Evolutionary conservation across 75 land plant species (phyloP).

Genomic region (Sequoiadendron giganteum): DNA sequence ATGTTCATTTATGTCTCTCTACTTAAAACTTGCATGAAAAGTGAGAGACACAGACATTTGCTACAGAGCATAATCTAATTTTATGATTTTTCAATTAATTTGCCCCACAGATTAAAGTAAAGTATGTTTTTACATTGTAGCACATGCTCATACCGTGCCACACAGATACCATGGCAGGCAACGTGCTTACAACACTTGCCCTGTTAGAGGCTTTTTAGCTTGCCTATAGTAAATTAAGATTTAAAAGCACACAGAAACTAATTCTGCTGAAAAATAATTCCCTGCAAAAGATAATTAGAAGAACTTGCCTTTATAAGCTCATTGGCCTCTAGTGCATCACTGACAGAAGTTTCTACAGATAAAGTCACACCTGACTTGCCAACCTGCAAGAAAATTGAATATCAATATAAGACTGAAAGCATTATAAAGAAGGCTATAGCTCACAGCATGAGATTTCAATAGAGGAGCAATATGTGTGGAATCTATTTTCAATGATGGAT

Average conservation of each 20-base stretch:
- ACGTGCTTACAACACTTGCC: neutral
- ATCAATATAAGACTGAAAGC: neutral
- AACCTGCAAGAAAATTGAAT: slow-evolving; percentile 18
- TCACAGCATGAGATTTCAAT: neutral
- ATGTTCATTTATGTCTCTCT: neutral
- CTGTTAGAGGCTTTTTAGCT: neutral
- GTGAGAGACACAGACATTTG: neutral
- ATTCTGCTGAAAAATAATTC: neutral
- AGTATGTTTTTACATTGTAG: neutral
- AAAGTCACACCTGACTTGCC: slow-evolving; percentile 79
- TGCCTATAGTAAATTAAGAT: neutral
- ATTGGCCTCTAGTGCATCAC: slow-evolving; percentile 68
- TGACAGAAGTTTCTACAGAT: slow-evolving; percentile 37
- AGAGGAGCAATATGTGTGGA: neutral
- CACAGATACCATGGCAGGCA: neutral
- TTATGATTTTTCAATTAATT: neutral
- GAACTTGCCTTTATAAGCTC: slow-evolving; percentile 74
- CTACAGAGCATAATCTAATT: neutral
- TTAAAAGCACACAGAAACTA: neutral
- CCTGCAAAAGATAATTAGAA: neutral
- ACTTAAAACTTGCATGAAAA: neutral
- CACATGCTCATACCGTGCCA: neutral
- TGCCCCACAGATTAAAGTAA: neutral
- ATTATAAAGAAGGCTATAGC: neutral
- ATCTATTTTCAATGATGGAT: neutral